Conservation (phyloP, 2,329 filamentous ascomycete species). For the Dothiorella sarmentorum region DNA sequence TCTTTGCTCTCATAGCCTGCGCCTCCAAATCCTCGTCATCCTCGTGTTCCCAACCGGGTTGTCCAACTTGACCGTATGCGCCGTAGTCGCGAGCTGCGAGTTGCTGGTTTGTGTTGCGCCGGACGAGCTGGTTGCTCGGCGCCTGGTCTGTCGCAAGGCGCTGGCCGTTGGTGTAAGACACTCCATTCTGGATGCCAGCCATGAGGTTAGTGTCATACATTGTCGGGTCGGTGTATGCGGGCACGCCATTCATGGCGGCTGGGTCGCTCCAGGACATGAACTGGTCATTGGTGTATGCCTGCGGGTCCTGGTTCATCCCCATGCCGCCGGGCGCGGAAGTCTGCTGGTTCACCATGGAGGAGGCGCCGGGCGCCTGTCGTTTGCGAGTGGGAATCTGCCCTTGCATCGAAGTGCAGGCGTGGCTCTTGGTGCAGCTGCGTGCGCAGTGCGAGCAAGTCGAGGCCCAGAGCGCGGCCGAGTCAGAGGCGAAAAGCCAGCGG, state of each 20-base stretch:
- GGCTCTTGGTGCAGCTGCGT: not conserved
- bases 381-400: conserved; percentile 53
- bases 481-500: conserved; percentile 9
- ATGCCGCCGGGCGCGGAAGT: conserved; percentile 24
- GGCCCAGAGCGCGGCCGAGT: conserved; percentile 9
- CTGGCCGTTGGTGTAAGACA: conserved; percentile 23
- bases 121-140: conserved; percentile 42
- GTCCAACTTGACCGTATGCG: conserved; percentile 35
- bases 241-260: conserved; percentile 26
- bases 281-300: conserved; percentile 29
- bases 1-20: conserved; percentile 75
- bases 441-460: not conserved
- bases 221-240: conserved; percentile 34
- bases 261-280: conserved; percentile 35
- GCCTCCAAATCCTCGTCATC: conserved; percentile 76
- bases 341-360: conserved; percentile 59
- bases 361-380: conserved; percentile 68
- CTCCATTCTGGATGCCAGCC: conserved; percentile 15
- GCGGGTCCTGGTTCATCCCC: conserved; percentile 26
- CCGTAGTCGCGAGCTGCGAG: conserved; percentile 34
- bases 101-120: conserved; percentile 46
- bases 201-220: conserved; percentile 34
- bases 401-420: conserved; percentile 3
- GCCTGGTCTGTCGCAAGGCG: conserved; percentile 22
- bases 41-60: conserved; percentile 60